These are phyloP conservation scores for Dissophora ornata DNA, from an alignment of 192 early-diverging fungal genomes.

Conservation along the genomic window DNA sequence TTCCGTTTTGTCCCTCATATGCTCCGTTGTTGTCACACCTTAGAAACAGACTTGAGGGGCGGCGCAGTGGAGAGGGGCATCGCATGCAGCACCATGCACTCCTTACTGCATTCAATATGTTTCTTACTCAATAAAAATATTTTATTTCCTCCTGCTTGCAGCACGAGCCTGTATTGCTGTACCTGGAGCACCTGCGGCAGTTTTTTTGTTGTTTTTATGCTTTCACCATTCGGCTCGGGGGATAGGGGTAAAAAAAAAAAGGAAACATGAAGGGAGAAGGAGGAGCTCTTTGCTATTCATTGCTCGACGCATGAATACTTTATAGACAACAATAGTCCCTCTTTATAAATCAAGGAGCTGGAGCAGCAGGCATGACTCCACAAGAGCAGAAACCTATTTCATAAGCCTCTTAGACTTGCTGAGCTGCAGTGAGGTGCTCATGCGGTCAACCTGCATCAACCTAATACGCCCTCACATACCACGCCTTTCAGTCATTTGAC, in stretches of 20 bases:
- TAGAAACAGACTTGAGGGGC: not conserved
- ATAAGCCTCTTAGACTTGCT: not conserved
- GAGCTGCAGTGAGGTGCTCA: not conserved
- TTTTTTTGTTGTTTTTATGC: not conserved
- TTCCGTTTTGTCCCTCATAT: too few species aligned
- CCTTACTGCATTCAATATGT: too few species aligned
- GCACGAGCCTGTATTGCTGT: too few species aligned
- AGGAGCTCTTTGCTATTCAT: not conserved
- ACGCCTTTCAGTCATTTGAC: too few species aligned
- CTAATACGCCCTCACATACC: too few species aligned
- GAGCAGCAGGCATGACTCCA: slow-evolving; percentile 1
- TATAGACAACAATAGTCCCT: too few species aligned
- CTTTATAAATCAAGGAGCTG: too few species aligned
- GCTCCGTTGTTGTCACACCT: not conserved
- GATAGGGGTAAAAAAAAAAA: slow-evolving; percentile 22
- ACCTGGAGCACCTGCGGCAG: not conserved
- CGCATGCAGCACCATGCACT: too few species aligned
- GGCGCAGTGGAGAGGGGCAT: too few species aligned
- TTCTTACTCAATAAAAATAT: too few species aligned
- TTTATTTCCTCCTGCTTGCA: too few species aligned
- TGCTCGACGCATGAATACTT: not conserved
- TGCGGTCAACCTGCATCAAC: not conserved
- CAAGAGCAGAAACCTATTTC: not conserved
- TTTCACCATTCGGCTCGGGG: not conserved
- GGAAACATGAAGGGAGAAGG: not conserved